These are phyloP conservation scores for Dissophora globulifera DNA, from an alignment of 192 early-diverging fungal genomes.

Conservation along the genomic window DNA sequence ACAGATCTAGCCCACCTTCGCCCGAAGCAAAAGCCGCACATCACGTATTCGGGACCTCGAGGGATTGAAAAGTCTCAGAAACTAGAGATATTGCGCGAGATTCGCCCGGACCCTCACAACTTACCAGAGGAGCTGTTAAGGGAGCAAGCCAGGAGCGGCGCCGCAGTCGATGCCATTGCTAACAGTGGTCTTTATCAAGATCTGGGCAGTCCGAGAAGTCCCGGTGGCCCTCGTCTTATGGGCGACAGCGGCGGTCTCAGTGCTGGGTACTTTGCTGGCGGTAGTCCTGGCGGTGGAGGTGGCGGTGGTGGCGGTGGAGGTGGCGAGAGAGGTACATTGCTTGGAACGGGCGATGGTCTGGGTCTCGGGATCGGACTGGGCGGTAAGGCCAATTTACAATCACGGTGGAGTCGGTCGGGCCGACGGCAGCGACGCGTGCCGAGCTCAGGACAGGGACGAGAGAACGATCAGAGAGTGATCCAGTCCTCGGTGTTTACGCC, in stretches of 20 bases:
- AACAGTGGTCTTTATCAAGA: not conserved
- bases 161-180: slow-evolving; percentile 19
- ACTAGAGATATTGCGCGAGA: slow-evolving; percentile 31
- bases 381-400: slow-evolving; percentile 23
- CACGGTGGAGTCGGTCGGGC: slow-evolving; percentile 20
- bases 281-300: not conserved
- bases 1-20: slow-evolving; percentile 36
- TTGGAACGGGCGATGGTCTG: slow-evolving; percentile 39
- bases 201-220: too few relatives aligned
- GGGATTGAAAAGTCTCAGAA: slow-evolving; percentile 37
- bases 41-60: slow-evolving; percentile 26
- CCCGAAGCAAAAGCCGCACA: slow-evolving; percentile 38
- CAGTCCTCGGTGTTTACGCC: slow-evolving; percentile 48
- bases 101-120: slow-evolving; percentile 43
- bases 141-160: slow-evolving; percentile 43
- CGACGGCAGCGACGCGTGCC: slow-evolving; percentile 32
- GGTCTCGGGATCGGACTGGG: slow-evolving; percentile 42
- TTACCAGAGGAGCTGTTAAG: slow-evolving; percentile 44
- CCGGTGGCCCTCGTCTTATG: too few relatives aligned
- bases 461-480: slow-evolving; percentile 40
- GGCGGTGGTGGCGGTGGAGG: slow-evolving; percentile 2
- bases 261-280: not conserved
- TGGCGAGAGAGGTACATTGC: slow-evolving; percentile 31
- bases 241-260: not conserved
- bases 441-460: slow-evolving; percentile 31